Percentiles rank a stretch among this genome's conserved stretches.
phyloP scores from a whole-genome alignment of 345 rosid species.

The Eucalyptus globulus region DNA sequence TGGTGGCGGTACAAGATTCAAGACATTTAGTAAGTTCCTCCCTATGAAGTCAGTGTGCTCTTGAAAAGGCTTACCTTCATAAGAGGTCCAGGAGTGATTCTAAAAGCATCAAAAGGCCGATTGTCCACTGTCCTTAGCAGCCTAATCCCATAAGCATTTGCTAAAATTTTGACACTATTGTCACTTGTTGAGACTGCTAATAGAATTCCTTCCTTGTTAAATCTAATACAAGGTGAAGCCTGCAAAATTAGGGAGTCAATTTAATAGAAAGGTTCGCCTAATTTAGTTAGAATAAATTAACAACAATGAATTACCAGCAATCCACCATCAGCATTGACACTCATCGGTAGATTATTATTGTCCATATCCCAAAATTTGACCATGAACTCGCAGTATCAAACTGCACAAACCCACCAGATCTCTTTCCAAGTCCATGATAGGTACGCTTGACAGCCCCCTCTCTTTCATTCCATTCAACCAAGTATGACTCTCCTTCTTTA shows the following conservation, averaged over 20 bases:
- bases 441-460: slow-evolving; percentile 46
- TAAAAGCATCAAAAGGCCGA: slow-evolving; percentile 4
- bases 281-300: neutral
- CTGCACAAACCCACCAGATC: slow-evolving; percentile 32
- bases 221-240: slow-evolving; percentile 29
- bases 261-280: neutral
- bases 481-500: slow-evolving; percentile 63
- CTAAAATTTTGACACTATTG: slow-evolving; percentile 15
- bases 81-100: slow-evolving; percentile 5
- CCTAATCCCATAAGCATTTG: slow-evolving; percentile 17
- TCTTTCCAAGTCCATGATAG: slow-evolving; percentile 64
- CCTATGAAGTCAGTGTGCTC: neutral
- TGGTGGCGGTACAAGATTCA: too few species aligned
- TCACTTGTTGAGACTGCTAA: slow-evolving; percentile 33
- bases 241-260: neutral
- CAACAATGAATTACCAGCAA: neutral
- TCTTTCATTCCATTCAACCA: slow-evolving; percentile 78
- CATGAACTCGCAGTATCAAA: too few species aligned
- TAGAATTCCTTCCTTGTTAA: slow-evolving; percentile 25
- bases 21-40: too few species aligned
- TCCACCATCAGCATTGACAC: too few species aligned
- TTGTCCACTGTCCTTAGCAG: slow-evolving; percentile 8
- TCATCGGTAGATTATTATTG: too few species aligned
- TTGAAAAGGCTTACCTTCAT: slow-evolving; percentile 33
- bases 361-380: too few species aligned